Base-by-base conservation (phyloP, 306 rosid species). In the Lathyrus sativus region DNA sequence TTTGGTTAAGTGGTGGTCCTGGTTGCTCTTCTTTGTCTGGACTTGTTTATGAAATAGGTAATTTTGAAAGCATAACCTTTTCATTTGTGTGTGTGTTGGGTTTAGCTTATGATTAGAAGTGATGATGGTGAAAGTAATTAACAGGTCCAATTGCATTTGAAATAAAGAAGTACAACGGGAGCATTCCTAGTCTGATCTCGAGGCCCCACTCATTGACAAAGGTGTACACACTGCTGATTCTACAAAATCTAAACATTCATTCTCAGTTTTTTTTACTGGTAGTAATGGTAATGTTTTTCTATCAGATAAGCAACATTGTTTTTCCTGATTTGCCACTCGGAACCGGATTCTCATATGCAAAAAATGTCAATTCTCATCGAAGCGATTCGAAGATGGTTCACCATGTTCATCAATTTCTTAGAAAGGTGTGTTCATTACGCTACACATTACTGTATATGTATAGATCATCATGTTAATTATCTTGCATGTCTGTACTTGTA, bases 1-100 rank as follows among this genome's bases (percentile, higher is more conserved):
- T 87, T 56, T 90, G 91, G 96, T 72, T 87, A 4, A 74, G 83
- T 18, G 95, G 96, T 1, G 96, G 96, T 11, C 95, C 86, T 14
- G 84, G 85, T 51, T 87, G 95, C 63, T 81, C 93, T 64, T 62
- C 79, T 1, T 3, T 78, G 11, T 68, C 88, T 0, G 83, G 17
- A 14, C 68, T 87, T 45, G 53, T 13, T 49, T 33, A 12, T 45
- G 81, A 85, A 78, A 54, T 78, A 3, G 91, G 91, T 89, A 74
- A 19, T 38, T 60, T 45, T 54, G 3, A 39, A 44, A 17, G 18
- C 3, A n/a, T n/a, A n/a, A n/a, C n/a, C n/a, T n/a, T n/a, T n/a
- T n/a, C n/a, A n/a, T n/a, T n/a, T n/a, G n/a, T n/a, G n/a, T n/a
- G n/a, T n/a, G n/a, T n/a, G n/a, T n/a, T n/a, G n/a, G n/a, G n/a